Evolutionary conservation across 1,284 basidiomycete genomes (phyloP).

Genomic region (Xerocomus nothofagi): DNA sequence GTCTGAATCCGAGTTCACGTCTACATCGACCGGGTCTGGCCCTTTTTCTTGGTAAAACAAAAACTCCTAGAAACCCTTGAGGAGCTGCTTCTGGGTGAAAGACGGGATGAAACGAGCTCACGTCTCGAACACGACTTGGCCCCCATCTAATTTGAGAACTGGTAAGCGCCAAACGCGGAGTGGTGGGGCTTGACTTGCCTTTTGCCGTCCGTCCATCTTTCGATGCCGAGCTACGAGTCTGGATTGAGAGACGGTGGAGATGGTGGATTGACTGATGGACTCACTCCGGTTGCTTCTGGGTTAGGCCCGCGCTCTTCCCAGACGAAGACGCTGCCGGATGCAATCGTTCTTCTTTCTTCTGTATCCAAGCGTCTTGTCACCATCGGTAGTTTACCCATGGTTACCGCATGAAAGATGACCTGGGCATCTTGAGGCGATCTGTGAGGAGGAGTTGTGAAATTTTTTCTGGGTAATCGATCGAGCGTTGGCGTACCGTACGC

Average conservation of each 20-base stretch:
- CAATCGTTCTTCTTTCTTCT: slow-evolving; percentile 62
- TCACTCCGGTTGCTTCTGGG: slow-evolving; percentile 64
- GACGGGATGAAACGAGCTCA: slow-evolving; percentile 37
- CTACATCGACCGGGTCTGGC: slow-evolving; percentile 43
- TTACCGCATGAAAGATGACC: slow-evolving; percentile 74
- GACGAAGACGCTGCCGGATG: slow-evolving; percentile 73
- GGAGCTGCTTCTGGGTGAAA: slow-evolving; percentile 1
- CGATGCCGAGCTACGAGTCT: slow-evolving; percentile 60
- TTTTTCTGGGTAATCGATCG: slow-evolving; percentile 18
- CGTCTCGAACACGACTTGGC: slow-evolving; percentile 73
- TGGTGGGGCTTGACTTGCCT: slow-evolving; percentile 40
- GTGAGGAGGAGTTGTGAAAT: slow-evolving; percentile 36
- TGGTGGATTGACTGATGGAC: slow-evolving; percentile 21
- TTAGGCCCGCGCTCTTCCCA: slow-evolving; percentile 80
- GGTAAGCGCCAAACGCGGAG: slow-evolving; percentile 30
- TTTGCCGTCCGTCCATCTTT: slow-evolving; percentile 80
- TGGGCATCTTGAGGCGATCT: slow-evolving; percentile 67
- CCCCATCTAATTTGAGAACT: slow-evolving; percentile 53
- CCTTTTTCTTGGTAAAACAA: slow-evolving; percentile 72
- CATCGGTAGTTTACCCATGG: slow-evolving; percentile 60
- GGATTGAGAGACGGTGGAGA: slow-evolving; percentile 7
- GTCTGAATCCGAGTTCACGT: slow-evolving; percentile 48
- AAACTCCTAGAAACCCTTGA: slow-evolving; percentile 55
- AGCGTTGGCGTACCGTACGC: slow-evolving; percentile 31
- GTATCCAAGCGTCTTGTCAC: slow-evolving; percentile 73